Evolutionary conservation across 2,329 filamentous ascomycete species (phyloP), one percentile per base, ranked within the genome.

Genomic region (Setomelanomma holmii): DNA sequence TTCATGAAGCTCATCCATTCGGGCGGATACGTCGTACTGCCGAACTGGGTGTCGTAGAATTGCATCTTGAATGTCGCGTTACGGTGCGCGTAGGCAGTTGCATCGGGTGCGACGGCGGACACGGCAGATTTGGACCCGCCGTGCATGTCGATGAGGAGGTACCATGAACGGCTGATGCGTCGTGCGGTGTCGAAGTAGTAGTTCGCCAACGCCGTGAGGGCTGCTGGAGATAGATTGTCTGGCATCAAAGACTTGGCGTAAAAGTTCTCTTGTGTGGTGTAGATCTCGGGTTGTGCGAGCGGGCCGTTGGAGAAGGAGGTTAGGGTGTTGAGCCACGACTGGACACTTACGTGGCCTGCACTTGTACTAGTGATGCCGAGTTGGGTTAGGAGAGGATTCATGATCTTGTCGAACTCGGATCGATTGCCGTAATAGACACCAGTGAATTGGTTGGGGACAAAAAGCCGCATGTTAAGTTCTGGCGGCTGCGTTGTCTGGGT

Each of bases 1-100:
- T 77, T 68, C 19, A 78, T 35, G 41, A 78, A 75, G 6, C 47
- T 36, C 40, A 75, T 69, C 44, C 71, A 73, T 47, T 68, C 54
- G 2, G 63, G 42, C n/a, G 72, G 63, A 50, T 76, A 79, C 1
- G 44, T 58, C 3, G 54, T 58, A 21, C 10, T 49, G 17, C 49
- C 34, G 34, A 51, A 45, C 5, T 59, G 49, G 39, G 55, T 52
- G 43, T 66, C 65, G 43, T 67, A 63, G 35, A 65, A 68, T 27
- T 68, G 62, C 58, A 65, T 66, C 41, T 67, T 67, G 51, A 69
- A 67, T 2, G 58, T 56, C 5, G 66, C 59, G 20, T 67, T 64
- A 44, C 67, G 61, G 49, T 69, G 66, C 45, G 63, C 56, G 50
- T 68, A 69, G 4, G 61, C 41, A 0, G 66, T 68, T 4, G 56